Evolutionary conservation across 768 basidiomycete species (phyloP).

Genomic region (Tricholoma saponaceum): DNA sequence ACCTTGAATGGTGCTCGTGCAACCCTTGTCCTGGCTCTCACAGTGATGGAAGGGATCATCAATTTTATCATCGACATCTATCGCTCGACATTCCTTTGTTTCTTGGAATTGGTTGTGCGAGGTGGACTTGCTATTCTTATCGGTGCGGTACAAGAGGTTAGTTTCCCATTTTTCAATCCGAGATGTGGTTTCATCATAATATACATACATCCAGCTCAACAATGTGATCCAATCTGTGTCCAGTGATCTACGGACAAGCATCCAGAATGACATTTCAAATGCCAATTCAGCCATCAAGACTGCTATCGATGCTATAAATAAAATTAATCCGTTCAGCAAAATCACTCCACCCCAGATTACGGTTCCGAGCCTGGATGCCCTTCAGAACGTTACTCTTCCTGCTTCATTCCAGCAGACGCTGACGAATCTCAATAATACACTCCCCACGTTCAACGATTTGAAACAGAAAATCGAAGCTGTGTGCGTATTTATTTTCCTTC

Average conservation of each 20-base stretch:
- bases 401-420: conserved; percentile 71
- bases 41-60: conserved; percentile 81
- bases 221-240: conserved; percentile 60
- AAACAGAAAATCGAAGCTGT: conserved; percentile 62
- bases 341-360: conserved; percentile 68
- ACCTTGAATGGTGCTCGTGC: conserved; percentile 73
- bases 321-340: conserved; percentile 66
- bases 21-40: conserved; percentile 70
- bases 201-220: conserved; percentile 58
- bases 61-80: conserved; percentile 92
- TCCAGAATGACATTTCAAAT: conserved; percentile 63
- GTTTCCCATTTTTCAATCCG: conserved; percentile 17
- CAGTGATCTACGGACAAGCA: conserved; percentile 55
- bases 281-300: conserved; percentile 67
- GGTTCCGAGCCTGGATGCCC: conserved; percentile 67
- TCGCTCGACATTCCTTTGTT: conserved; percentile 90
- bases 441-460: conserved; percentile 77
- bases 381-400: conserved; percentile 80
- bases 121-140: conserved; percentile 81
- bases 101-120: conserved; percentile 83
- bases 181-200: conserved; percentile 1
- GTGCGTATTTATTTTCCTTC: conserved; percentile 39
- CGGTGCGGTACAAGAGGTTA: conserved; percentile 76
- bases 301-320: conserved; percentile 69
- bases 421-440: conserved; percentile 68